These are phyloP conservation scores for Fraxinus angustifolia DNA, from an alignment of 305 asterid species.

Conservation along the genomic window DNA sequence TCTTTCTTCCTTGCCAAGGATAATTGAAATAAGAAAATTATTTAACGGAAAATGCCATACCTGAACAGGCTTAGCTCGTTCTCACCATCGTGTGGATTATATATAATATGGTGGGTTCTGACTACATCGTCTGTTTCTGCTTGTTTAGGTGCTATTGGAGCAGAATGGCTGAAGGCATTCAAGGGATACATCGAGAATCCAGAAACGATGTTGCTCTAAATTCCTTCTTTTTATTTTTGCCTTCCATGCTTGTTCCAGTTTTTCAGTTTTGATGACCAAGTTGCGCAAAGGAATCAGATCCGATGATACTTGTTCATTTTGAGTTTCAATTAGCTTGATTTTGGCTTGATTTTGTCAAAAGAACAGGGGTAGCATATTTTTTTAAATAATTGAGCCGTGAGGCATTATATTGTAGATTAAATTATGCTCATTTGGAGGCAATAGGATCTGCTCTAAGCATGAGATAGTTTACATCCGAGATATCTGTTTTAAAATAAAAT, in stretches of 20 bases:
- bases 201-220: constrained; percentile 72
- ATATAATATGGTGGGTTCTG: neutral
- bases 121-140: neutral
- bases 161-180: constrained; percentile 94
- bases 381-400: constrained; percentile 31
- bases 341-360: neutral
- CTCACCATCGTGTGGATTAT: neutral
- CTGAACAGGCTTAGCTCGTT: neutral
- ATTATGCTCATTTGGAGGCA: constrained; percentile 31
- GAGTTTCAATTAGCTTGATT: neutral
- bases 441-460: constrained; percentile 9
- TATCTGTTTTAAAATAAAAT: neutral
- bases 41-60: neutral
- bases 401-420: constrained; percentile 18
- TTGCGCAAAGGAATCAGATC: constrained; percentile 7
- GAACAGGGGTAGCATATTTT: constrained; percentile 19
- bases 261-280: constrained; percentile 20
- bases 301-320: constrained; percentile 15
- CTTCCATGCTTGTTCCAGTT: constrained; percentile 6
- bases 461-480: constrained; percentile 1
- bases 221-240: neutral
- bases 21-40: neutral
- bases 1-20: neutral
- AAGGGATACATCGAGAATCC: constrained; percentile 92
- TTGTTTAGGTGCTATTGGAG: constrained; percentile 74